Evolutionary conservation across 2,329 filamentous ascomycete species (phyloP), one percentile per base, ranked within the genome.

Genomic region (Daldinia sp.): DNA sequence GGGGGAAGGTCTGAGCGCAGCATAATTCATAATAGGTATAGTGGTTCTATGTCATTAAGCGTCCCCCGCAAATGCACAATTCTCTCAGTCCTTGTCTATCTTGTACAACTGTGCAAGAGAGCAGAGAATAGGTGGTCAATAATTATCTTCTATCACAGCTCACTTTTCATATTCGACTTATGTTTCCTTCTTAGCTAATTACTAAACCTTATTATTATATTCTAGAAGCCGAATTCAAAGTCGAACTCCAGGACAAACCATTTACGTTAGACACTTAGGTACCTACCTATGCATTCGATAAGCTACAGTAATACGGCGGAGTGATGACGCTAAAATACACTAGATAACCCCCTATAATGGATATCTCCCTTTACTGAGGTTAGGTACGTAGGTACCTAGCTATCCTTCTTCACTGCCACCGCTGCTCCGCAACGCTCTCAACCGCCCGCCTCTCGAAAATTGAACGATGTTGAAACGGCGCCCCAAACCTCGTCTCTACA

Each of bases 31-130:
- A 66, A 41, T 13, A 26, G 55, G 63, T 41, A 60, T 66, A 63
- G 60, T 33, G 44, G 10, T 18, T 23, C 10, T 23, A 33, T 39
- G 4, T 26, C 7, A 7, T 35, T 35, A 35, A 26, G 23, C 46
- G 23, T 53, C 37, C 65, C 66, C 66, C 66, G 58, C 66, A 69
- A 50, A 51, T 55, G 65, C 68, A 70, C 55, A 70, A 65, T 60
- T 70, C 55, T 56, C 53, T 58, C 58, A 58, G 20, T 58, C 54
- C 58, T 46, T 54, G 39, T 48, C 48, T n/a, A 7, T 13, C 9
- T 53, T 35, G 46, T 50, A 9, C 46, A 9, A 20, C 13, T 44
- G 42, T 67, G 60, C 51, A 63, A 64, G 50, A 13, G 12, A 42
- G 15, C 12, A 33, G 20, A 58, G 9, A 33, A 33, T 6, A 33